Base-by-base conservation (phyloP, 805 yeast genomes). In the Spathaspora sp. region DNA sequence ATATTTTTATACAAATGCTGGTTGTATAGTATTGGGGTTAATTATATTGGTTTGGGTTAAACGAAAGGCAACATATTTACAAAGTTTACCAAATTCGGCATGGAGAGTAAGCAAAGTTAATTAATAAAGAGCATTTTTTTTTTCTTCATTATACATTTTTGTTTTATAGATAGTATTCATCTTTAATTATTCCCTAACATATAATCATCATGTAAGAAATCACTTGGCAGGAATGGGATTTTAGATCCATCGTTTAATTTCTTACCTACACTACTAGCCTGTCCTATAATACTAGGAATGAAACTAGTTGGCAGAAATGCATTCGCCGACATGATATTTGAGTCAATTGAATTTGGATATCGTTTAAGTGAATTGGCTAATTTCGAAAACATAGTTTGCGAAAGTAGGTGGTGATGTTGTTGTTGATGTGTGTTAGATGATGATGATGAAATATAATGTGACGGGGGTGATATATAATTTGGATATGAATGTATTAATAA, bases 21-120 rank as follows among this genome's bases (percentile, higher is more conserved):
- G 89, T 11, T 93, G 97, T 67, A 80, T 92, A 3, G 49, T 65
- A 0, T 49, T 87, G 31, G 98, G 97, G 1, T 50, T 86, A 3
- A 9, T 76, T 1, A 68, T 91, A 19, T 89, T 86, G 66, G 76
- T 81, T 50, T 89, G 85, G 82, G 83, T 91, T 38, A 81, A 79
- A 55, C 73, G 70, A 47, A 86, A 87, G 49, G 83, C 87, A 6
- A 70, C 70, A 18, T 69, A 79, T 51, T 70, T 93, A 54, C 97
- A 94, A 68, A 70, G 79, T 42, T 69, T 92, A 51, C 96, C 96
- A 1, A 76, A 77, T 4, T 73, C 82, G 49, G 80, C 89, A 11
- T 92, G 97, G 97, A 81, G 96, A 67, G 82, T 82, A 12, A 63
- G 53, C 20, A 61, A 60, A 48, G 43, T 9, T n/a, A 46, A 5